Conservation (phyloP, 2,329 filamentous ascomycete genomes). For the Rhexocercosporidium sp. region DNA sequence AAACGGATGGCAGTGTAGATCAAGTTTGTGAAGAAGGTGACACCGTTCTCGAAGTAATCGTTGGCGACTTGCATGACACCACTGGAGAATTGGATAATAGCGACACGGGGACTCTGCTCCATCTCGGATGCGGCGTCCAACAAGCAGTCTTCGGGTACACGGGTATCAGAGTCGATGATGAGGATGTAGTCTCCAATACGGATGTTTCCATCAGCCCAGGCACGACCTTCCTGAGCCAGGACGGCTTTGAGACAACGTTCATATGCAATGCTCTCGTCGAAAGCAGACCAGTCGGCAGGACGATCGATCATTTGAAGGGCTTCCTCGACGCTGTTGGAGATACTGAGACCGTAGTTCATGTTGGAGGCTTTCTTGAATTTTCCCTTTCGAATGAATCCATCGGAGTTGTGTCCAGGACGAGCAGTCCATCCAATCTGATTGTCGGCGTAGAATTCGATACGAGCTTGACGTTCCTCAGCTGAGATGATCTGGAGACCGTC, state of each 20-base stretch:
- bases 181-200: conserved; percentile 84
- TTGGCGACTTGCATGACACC: conserved; percentile 80
- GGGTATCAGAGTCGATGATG: conserved; percentile 79
- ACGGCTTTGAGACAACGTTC: conserved; percentile 67
- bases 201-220: conserved; percentile 85
- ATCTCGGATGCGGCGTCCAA: conserved; percentile 81
- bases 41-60: conserved; percentile 73
- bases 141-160: conserved; percentile 70
- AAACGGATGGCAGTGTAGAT: conserved; percentile 79
- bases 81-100: conserved; percentile 77
- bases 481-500: conserved; percentile 72
- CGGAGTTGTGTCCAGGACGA: conserved; percentile 66
- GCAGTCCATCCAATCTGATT: conserved; percentile 74
- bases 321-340: conserved; percentile 22
- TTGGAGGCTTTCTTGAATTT: conserved; percentile 49
- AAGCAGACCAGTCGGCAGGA: conserved; percentile 66
- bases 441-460: conserved; percentile 71
- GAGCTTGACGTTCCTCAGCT: conserved; percentile 64
- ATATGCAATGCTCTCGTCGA: conserved; percentile 70
- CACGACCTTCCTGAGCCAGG: conserved; percentile 68
- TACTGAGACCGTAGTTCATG: conserved; percentile 28
- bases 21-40: conserved; percentile 74
- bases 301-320: conserved; percentile 55
- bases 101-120: conserved; percentile 78
- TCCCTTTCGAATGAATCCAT: conserved; percentile 62